Evolutionary conservation across 78 protist genomes (phyloP).

Genomic region (Dictyostelium purpureum): DNA sequence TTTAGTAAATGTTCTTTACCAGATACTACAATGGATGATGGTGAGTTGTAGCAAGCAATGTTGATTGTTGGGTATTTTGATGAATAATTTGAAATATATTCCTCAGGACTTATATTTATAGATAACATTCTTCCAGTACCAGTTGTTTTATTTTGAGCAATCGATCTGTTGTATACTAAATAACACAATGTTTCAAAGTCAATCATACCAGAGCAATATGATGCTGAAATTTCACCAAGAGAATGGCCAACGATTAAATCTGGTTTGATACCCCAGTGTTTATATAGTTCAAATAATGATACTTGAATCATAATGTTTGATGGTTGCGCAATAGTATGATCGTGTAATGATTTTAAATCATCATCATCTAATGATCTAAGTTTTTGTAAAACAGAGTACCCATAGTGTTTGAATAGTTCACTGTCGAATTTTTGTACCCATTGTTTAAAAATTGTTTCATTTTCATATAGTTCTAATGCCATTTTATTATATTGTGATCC

Average conservation of each 20-base stretch:
- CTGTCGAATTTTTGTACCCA: background rate
- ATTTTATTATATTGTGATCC: slow-evolving; percentile 58
- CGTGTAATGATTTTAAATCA: background rate
- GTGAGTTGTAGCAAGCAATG: slow-evolving; percentile 34
- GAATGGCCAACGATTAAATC: slow-evolving; percentile 35
- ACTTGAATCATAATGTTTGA: slow-evolving; percentile 16
- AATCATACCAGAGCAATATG: slow-evolving; percentile 29
- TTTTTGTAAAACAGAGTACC: background rate
- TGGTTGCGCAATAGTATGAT: slow-evolving; percentile 39
- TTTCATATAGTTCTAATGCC: slow-evolving; percentile 16
- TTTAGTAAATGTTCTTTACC: background rate
- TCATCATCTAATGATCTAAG: background rate
- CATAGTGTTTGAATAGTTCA: background rate
- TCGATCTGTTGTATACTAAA: slow-evolving; percentile 22
- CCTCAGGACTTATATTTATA: slow-evolving; percentile 14
- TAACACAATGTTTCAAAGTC: background rate
- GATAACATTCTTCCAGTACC: slow-evolving; percentile 74
- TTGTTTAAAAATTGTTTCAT: background rate
- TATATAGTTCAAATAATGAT: slow-evolving; percentile 12
- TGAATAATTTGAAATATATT: background rate
- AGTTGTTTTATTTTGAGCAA: slow-evolving; percentile 12
- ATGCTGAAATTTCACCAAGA: slow-evolving; percentile 54
- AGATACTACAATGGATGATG: background rate
- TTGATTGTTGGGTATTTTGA: too few species aligned
- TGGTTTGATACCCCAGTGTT: slow-evolving; percentile 40